Base-by-base conservation (phyloP, 2,329 filamentous ascomycete genomes). In the Fusarium nematophilum region DNA sequence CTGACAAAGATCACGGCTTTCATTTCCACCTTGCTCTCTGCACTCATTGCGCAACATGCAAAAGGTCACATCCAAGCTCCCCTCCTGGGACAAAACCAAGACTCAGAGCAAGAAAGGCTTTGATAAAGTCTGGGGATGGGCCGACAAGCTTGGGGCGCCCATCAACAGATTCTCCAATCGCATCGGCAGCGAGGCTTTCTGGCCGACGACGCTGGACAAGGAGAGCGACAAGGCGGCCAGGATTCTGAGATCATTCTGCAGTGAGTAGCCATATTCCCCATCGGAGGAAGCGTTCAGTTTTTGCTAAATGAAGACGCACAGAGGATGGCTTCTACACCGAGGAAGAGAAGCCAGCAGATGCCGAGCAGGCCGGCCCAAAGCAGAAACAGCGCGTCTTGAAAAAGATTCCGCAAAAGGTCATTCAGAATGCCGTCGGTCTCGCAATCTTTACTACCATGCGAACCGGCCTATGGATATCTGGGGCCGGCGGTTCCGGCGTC, bases 221-320 rank as follows among this genome's bases (percentile, higher is more conserved):
- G 93, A 96, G 78, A 90, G 89, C 67, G 91, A 96, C 74, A 96
- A 96, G 78, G 92, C 92, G 1, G 92, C 92, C 17, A 82, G 92
- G 13, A 96, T 96, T 33, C 74, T 96, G 37, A 85, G 87, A 68
- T 92, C 88, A 62, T 97, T 97, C 74, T 96, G 92, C 80, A 94
- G 88, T 90, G 80, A 68, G 86, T 70, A 7, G n/a, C 1, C 5
- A 21, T 21, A 21, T 21, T 4, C 2, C 9, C 7, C 9, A 3
- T 1, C 21, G 5, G 9, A 6, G 15, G n/a, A n/a, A n/a, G n/a
- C n/a, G n/a, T n/a, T n/a, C n/a, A n/a, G n/a, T n/a, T 21, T 6
- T 21, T 21, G 21, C 21, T 57, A 18, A 53, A 50, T 3, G 23
- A 45, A 18, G 2, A 2, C 3, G 2, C 6, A 13, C 43, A 83